Conservation (phyloP, 805 yeast species). For the Komagataella phaffii region DNA sequence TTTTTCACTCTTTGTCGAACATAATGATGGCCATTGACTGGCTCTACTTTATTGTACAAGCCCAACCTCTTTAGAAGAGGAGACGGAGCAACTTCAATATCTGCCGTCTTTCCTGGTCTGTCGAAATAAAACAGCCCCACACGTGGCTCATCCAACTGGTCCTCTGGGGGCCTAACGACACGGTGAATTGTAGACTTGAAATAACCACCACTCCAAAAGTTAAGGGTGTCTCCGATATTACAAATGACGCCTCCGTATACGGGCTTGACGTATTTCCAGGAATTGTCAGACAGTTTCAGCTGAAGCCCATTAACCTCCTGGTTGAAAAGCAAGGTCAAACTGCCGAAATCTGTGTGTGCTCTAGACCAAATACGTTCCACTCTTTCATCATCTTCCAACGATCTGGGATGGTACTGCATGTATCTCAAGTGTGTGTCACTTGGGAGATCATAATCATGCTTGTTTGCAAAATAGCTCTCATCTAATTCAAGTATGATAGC, state of each 20-base stretch:
- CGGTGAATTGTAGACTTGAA: slow-evolving; percentile 33
- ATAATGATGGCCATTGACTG: background rate
- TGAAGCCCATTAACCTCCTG: slow-evolving; percentile 27
- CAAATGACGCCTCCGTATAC: slow-evolving; percentile 24
- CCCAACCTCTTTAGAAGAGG: slow-evolving; percentile 19
- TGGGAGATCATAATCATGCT: too few relatives aligned
- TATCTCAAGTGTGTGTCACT: slow-evolving; percentile 9
- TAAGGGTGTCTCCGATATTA: slow-evolving; percentile 27
- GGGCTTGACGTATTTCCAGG: slow-evolving; percentile 25
- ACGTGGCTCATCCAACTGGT: slow-evolving; percentile 19
- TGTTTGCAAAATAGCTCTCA: too few relatives aligned
- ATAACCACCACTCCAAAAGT: slow-evolving; percentile 29
- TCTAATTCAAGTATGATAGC: slow-evolving; percentile 17
- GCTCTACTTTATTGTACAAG: slow-evolving; percentile 10
- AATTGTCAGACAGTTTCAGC: slow-evolving; percentile 17
- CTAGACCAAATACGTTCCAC: slow-evolving; percentile 28
- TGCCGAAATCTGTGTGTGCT: slow-evolving; percentile 33
- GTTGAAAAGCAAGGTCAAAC: slow-evolving; percentile 24
- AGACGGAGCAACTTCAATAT: slow-evolving; percentile 17
- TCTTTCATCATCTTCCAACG: slow-evolving; percentile 14
- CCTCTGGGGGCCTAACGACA: slow-evolving; percentile 30
- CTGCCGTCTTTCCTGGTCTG: slow-evolving; percentile 19
- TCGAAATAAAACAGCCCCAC: slow-evolving; percentile 23
- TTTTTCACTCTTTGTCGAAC: slow-evolving; percentile 1
- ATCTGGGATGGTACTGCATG: slow-evolving; percentile 22